Percentiles rank a stretch among this genome's conserved stretches.
Evolutionary conservation across 2,329 filamentous ascomycete genomes (phyloP).

Genomic region (Anthostomella pinea): DNA sequence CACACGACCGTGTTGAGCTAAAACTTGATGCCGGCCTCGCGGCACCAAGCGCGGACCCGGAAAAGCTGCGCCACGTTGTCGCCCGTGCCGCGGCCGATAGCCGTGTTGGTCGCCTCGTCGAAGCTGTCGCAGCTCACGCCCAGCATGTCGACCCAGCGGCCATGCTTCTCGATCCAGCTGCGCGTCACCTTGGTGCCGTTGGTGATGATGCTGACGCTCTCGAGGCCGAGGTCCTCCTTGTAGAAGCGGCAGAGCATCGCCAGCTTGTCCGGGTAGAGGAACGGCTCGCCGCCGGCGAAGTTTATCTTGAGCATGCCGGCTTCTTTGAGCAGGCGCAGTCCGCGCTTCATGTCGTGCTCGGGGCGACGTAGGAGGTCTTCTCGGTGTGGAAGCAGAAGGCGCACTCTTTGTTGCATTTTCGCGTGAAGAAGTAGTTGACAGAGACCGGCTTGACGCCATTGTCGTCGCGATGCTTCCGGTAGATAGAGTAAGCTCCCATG

Average conservation of each 20-base stretch:
- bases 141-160: conserved; percentile 48
- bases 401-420: conserved; percentile 48
- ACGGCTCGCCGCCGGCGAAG: conserved; percentile 54
- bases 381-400: conserved; percentile 58
- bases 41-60: conserved; percentile 44
- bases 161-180: conserved; percentile 41
- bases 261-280: conserved; percentile 46
- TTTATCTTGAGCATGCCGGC: conserved; percentile 56
- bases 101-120: conserved; percentile 45
- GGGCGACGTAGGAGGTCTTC: conserved; percentile 43
- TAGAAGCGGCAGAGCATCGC: conserved; percentile 43
- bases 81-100: conserved; percentile 49
- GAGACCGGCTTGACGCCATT: conserved; percentile 29
- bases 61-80: conserved; percentile 45
- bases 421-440: conserved; percentile 46
- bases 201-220: conserved; percentile 52
- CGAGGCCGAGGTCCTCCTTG: conserved; percentile 46
- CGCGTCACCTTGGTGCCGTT: conserved; percentile 49
- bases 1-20: conserved; percentile 57
- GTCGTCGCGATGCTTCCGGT: conserved; percentile 1
- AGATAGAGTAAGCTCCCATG: conserved; percentile 1
- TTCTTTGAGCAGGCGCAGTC: conserved; percentile 42
- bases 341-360: conserved; percentile 41
- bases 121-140: conserved; percentile 57
- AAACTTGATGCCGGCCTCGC: conserved; percentile 47